Evolutionary conservation across 2,329 filamentous ascomycete species (phyloP).

Genomic region (Leptodontidium sp.): DNA sequence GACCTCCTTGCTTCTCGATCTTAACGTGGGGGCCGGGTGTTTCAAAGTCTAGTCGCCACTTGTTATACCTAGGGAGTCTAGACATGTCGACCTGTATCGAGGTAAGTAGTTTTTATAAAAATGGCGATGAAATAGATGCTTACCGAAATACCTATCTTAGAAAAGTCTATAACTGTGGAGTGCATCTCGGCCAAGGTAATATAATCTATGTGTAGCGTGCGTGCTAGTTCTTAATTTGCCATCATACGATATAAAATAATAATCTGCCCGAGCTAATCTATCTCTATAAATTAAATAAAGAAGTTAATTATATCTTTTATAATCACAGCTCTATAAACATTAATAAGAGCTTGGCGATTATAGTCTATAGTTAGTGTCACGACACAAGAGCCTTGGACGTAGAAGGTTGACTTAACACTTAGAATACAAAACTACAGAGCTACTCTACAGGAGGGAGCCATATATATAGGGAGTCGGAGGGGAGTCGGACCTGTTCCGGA

Average conservation of each 20-base stretch:
- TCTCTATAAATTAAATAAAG: conserved; percentile 80
- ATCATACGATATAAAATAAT: conserved; percentile 70
- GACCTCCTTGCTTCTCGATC: conserved; percentile 49
- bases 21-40: conserved; percentile 54
- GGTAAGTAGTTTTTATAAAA: not conserved
- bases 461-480: no score
- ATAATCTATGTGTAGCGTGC: conserved; percentile 62
- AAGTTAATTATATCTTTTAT: conserved; percentile 77
- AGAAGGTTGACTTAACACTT: no score
- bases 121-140: conserved; percentile 19
- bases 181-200: conserved; percentile 66
- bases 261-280: conserved; percentile 71
- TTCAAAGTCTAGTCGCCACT: conserved; percentile 60
- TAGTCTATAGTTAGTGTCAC: conserved; percentile 70
- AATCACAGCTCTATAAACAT: conserved; percentile 68
- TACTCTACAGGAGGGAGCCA: no score
- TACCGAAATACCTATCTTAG: conserved; percentile 74
- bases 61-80: conserved; percentile 40
- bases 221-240: conserved; percentile 62
- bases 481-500: no score
- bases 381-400: no score
- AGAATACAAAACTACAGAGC: no score
- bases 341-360: conserved; percentile 61
- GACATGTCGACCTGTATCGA: conserved; percentile 39
- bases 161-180: conserved; percentile 78